Conservation (phyloP, 2,329 filamentous ascomycete species). For the Graphium sp. region DNA sequence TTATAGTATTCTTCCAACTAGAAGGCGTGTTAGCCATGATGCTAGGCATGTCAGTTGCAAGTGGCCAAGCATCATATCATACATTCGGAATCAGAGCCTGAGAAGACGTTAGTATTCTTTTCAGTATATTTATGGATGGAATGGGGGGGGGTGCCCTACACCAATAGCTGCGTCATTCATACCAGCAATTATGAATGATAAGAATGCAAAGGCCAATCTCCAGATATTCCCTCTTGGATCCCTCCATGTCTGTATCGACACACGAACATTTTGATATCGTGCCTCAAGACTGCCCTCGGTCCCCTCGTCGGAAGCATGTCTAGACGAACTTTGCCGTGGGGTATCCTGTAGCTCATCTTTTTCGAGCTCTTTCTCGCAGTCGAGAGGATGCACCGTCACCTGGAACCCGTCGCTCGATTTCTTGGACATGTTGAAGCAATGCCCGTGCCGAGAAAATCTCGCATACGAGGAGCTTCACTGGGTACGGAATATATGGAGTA, state of each 20-base stretch:
- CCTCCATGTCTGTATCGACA: slow-evolving; percentile 18
- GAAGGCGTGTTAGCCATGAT: background rate
- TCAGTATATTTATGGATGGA: background rate
- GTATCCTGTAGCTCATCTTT: too few relatives aligned
- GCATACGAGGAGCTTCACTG: too few relatives aligned
- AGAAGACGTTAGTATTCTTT: slow-evolving; percentile 9
- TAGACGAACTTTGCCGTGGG: too few relatives aligned
- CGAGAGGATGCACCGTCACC: too few relatives aligned
- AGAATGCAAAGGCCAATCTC: slow-evolving; percentile 26
- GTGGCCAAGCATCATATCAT: slow-evolving; percentile 6
- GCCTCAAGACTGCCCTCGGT: too few relatives aligned
- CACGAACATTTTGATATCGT: too few relatives aligned
- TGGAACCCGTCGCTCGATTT: too few relatives aligned
- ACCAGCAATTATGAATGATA: slow-evolving; percentile 42
- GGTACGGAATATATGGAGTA: too few relatives aligned
- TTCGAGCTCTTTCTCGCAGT: too few relatives aligned
- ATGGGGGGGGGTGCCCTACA: slow-evolving; percentile 15
- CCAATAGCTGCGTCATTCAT: slow-evolving; percentile 47
- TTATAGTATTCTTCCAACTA: slow-evolving; percentile 45
- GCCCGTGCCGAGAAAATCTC: too few relatives aligned
- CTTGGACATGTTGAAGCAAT: too few relatives aligned
- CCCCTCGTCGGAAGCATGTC: too few relatives aligned
- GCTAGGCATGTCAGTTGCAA: background rate
- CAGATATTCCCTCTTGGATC: slow-evolving; percentile 14
- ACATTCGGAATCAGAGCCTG: slow-evolving; percentile 22